Conservation (phyloP, 2,329 filamentous ascomycete species). For the Aspergillus bombycis region DNA sequence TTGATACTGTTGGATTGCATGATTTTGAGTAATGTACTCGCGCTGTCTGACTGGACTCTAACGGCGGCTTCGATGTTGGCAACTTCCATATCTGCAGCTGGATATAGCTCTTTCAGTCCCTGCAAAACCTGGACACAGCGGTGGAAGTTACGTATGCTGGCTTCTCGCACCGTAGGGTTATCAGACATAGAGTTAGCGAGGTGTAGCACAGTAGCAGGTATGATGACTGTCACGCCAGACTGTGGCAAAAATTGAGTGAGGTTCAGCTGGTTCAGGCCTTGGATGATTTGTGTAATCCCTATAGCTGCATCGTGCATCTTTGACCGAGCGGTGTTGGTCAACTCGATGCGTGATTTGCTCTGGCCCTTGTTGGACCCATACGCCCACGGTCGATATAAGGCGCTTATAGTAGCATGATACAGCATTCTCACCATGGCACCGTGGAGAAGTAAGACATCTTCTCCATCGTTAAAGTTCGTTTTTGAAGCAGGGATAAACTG, state of each 20-base stretch:
- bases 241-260: constrained; percentile 79
- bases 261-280: constrained; percentile 69
- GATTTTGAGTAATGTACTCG: constrained; percentile 35
- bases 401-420: constrained; percentile 86
- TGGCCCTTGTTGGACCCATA: constrained; percentile 60
- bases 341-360: constrained; percentile 53
- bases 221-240: constrained; percentile 80
- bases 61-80: constrained; percentile 16
- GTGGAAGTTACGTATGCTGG: constrained; percentile 74
- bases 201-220: constrained; percentile 87
- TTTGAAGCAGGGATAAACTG: constrained; percentile 66
- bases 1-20: constrained; percentile 33
- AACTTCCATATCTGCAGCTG: constrained; percentile 75
- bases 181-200: constrained; percentile 82
- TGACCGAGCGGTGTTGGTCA: constrained; percentile 71
- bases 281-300: constrained; percentile 78
- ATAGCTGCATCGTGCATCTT: constrained; percentile 80
- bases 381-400: constrained; percentile 83
- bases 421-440: constrained; percentile 86
- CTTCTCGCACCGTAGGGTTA: constrained; percentile 67
- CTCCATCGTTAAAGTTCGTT: constrained; percentile 58
- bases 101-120: constrained; percentile 79
- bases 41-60: constrained; percentile 18
- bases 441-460: constrained; percentile 62
- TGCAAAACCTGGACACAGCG: constrained; percentile 86